These are phyloP conservation scores for Scutellaria baicalensis DNA, from an alignment of 257 asterid species.

Conservation along the genomic window DNA sequence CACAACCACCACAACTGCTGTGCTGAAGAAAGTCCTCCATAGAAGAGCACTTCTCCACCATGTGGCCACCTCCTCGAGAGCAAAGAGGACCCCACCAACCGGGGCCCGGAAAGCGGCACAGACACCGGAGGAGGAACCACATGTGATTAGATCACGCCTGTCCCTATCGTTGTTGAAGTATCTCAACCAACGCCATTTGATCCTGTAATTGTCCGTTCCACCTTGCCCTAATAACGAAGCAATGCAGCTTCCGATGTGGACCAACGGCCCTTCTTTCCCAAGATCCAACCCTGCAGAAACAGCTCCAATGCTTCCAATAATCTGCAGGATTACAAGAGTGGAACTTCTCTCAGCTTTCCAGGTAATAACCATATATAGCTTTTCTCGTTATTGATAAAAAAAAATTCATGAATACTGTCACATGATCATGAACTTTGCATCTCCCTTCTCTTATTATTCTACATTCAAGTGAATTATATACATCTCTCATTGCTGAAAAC, in stretches of 20 bases:
- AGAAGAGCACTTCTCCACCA: slow-evolving; percentile 98
- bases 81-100: slow-evolving; percentile 80
- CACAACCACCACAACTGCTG: slow-evolving; percentile 89
- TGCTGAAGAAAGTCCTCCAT: slow-evolving; percentile 92
- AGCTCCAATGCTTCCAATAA: slow-evolving; percentile 88
- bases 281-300: slow-evolving; percentile 87
- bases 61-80: slow-evolving; percentile 91
- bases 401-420: neutral
- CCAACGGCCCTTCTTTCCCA: slow-evolving; percentile 91
- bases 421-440: neutral
- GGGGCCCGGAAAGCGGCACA: slow-evolving; percentile 96
- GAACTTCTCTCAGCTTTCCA: slow-evolving; percentile 4
- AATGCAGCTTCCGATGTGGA: slow-evolving; percentile 82
- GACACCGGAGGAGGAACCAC: slow-evolving; percentile 85
- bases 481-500: neutral
- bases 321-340: slow-evolving; percentile 31
- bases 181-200: slow-evolving; percentile 80
- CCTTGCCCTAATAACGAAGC: slow-evolving; percentile 81
- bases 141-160: slow-evolving; percentile 77
- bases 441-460: neutral
- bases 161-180: slow-evolving; percentile 93
- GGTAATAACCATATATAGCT: neutral
- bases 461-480: neutral
- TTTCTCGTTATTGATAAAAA: too few relatives aligned
- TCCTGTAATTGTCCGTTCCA: slow-evolving; percentile 66